Conservation (phyloP, 345 rosid species). For the Dipteronia dyeriana region DNA sequence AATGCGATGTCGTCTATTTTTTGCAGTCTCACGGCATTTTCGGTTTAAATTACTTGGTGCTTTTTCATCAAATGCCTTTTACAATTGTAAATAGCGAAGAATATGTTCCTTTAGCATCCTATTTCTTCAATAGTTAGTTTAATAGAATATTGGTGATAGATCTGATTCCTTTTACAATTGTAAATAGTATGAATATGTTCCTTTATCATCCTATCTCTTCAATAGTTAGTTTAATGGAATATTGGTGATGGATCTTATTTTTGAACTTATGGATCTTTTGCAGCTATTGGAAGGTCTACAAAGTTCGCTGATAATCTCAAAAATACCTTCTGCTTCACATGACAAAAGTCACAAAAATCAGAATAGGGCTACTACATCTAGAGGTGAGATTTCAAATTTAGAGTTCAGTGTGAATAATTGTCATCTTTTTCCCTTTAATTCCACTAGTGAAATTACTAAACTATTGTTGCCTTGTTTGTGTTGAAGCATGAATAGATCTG, state of each 20-base stretch:
- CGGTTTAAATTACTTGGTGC: too few species aligned
- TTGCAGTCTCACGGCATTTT: too few species aligned
- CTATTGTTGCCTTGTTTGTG: constrained; percentile 1
- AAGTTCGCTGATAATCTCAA: constrained; percentile 77
- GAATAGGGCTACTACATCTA: constrained; percentile 41
- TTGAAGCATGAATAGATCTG: constrained; percentile 9
- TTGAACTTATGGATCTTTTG: not conserved
- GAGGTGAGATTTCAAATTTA: constrained; percentile 36
- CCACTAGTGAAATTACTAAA: not conserved
- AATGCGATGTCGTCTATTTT: too few species aligned
- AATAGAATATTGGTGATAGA: not conserved
- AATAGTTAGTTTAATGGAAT: too few species aligned
- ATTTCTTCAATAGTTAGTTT: not conserved
- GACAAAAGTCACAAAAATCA: constrained; percentile 63
- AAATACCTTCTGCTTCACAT: constrained; percentile 74
- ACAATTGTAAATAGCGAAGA: too few species aligned
- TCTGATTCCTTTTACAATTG: too few species aligned
- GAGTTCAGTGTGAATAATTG: not conserved
- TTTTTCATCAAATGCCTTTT: too few species aligned
- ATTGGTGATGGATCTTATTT: not conserved
- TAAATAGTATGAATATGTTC: too few species aligned
- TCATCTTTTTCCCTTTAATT: not conserved
- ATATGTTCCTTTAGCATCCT: too few species aligned
- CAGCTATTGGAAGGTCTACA: constrained; percentile 97
- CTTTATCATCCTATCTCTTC: too few species aligned